Base-by-base conservation (phyloP, 176 grass and related monocot species). In the Panicum miliaceum region DNA sequence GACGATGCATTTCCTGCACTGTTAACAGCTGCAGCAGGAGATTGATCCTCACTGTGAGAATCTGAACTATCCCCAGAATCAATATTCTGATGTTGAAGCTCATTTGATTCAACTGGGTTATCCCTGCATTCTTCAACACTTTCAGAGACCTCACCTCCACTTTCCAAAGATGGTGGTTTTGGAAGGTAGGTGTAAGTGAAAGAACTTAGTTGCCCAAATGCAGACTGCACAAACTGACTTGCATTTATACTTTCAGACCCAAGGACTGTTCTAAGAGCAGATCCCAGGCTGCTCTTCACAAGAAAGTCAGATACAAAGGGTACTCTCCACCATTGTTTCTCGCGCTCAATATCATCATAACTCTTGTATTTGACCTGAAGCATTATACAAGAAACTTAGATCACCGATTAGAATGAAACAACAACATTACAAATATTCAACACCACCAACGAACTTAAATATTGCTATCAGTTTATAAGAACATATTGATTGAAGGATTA, bases 241-340 rank as follows among this genome's bases (percentile, higher is more conserved):
- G 85, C 92, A 77, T 94, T 98, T 88, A 94, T 82, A 87, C 90
- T 88, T 27, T 98, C 95, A 80, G 95, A 94, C 54, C 95, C 95
- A 82, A 98, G 79, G 58, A 93, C 82, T 6, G 26, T 84, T 84
- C 88, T 91, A 81, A 98, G 78, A 80, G 92, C 87, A 88, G 86
- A 80, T 79, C 86, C 95, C 84, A 93, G 82, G 71, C 71, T 90
- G 80, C 81, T 93, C 82, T 98, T 95, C 57, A 85, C 86, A 78
- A 98, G 68, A 81, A 95, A 82, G 73, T 98, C 92, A 35, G 92
- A 95, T 71, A 98, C 79, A 79, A 98, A 98, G 63, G 95, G 89
- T 68, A 94, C 89, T 86, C 67, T 89, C 95, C 95, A 95, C 95
- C 95, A 93, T 68, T 91, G 90, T 70, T 91, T 91, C 37, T 95